Conservation (phyloP, 306 rosid species). For the Trichosanthes cucumerina region DNA sequence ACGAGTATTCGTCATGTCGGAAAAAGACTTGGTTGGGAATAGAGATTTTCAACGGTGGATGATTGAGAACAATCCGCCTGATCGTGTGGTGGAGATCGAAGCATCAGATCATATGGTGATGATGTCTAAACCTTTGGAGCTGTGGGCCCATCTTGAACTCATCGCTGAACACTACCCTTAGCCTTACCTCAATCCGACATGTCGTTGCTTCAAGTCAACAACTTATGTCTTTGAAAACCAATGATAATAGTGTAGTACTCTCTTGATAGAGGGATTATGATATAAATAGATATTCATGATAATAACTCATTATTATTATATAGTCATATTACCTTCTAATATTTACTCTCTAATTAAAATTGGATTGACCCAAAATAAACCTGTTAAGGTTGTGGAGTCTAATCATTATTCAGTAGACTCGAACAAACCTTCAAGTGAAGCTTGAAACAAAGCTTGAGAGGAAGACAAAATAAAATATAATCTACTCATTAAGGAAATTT, state of each 20-base stretch:
- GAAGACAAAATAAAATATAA: no score
- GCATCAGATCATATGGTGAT: constrained; percentile 34
- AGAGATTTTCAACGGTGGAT: constrained; percentile 21
- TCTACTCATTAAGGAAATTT: no score
- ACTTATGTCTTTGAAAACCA: neutral
- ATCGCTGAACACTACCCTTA: neutral
- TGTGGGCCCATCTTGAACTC: constrained; percentile 17
- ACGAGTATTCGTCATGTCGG: constrained; percentile 18
- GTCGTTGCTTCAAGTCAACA: neutral
- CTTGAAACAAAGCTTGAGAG: no score
- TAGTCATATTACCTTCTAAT: no score
- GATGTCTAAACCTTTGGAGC: constrained; percentile 27
- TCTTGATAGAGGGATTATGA: no score
- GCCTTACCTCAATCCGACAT: neutral
- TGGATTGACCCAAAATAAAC: no score
- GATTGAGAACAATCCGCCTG: constrained; percentile 25
- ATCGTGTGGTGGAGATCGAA: constrained; percentile 19
- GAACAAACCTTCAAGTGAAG: no score
- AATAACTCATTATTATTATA: no score
- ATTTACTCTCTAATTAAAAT: no score
- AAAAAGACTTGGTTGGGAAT: constrained; percentile 2
- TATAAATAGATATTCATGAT: no score
- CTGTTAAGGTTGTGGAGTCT: no score
- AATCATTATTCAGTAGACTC: no score
- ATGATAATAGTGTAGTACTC: neutral